Percentiles rank a stretch among this genome's conserved stretches.
Conservation (phyloP, 495 filamentous ascomycete species). For the Aspergillus cavernicola region DNA sequence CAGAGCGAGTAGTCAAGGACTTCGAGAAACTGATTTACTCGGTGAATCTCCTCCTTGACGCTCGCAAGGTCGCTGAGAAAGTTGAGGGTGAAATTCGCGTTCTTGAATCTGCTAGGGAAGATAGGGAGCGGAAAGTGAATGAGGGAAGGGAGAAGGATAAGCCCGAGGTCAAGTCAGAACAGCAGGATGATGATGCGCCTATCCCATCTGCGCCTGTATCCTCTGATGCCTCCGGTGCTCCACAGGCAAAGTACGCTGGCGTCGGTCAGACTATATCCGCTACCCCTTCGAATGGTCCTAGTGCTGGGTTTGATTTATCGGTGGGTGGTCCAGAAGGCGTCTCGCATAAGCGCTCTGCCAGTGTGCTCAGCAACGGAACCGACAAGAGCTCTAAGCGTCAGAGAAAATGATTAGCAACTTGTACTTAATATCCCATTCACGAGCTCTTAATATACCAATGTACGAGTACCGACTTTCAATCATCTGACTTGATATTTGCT, state of each 20-base stretch:
- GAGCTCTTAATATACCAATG: constrained; percentile 26
- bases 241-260: constrained; percentile 8
- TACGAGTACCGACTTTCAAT: constrained; percentile 30
- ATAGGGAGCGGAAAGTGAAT: constrained; percentile 47
- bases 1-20: constrained; percentile 68
- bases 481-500: background rate
- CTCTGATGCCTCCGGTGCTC: no score
- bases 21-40: constrained; percentile 76
- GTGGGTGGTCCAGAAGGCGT: constrained; percentile 27
- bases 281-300: background rate
- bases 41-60: constrained; percentile 74
- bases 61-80: constrained; percentile 80
- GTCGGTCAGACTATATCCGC: background rate
- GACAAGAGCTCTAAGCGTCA: constrained; percentile 69
- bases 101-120: constrained; percentile 59
- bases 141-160: constrained; percentile 29
- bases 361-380: constrained; percentile 64
- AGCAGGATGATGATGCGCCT: constrained; percentile 24
- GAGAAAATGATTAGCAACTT: constrained; percentile 52
- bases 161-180: constrained; percentile 36
- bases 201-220: constrained; percentile 16
- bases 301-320: constrained; percentile 6
- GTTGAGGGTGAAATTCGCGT: constrained; percentile 78
- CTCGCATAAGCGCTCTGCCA: constrained; percentile 69
- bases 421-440: constrained; percentile 3